A percentile compares a stretch with the other conserved stretches of the same genome.
phyloP scores from a whole-genome alignment of 306 rosid genomes.

The Citrullus mucosospermus region DNA sequence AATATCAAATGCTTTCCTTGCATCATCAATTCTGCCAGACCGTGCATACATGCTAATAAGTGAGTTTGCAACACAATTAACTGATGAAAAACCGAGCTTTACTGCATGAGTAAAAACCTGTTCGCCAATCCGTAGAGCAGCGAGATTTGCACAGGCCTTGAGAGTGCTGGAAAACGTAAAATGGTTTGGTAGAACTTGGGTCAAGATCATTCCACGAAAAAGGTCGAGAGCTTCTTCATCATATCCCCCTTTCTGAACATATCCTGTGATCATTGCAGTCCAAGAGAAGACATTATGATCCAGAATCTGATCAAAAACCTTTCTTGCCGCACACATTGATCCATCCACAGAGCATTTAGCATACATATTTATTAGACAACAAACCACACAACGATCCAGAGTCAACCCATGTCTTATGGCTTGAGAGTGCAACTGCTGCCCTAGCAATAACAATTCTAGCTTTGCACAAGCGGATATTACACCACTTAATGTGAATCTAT shows the following conservation, averaged over 20 bases:
- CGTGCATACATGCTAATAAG: constrained; percentile 46
- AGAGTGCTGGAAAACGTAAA: constrained; percentile 38
- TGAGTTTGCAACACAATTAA: constrained; percentile 47
- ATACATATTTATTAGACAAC: constrained; percentile 49
- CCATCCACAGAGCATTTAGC: constrained; percentile 33
- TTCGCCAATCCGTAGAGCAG: constrained; percentile 23
- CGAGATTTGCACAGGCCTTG: constrained; percentile 43
- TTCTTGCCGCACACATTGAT: constrained; percentile 22
- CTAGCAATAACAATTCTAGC: constrained; percentile 23
- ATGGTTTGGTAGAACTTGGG: constrained; percentile 36
- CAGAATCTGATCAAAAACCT: constrained; percentile 26
- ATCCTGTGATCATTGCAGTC: constrained; percentile 43
- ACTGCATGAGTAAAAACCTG: constrained; percentile 33
- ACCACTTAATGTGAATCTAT: constrained; percentile 35
- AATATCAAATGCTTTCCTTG: constrained; percentile 33
- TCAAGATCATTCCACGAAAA: constrained; percentile 27
- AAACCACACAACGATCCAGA: constrained; percentile 37
- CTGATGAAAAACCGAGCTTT: constrained; percentile 26
- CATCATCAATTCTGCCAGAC: constrained; percentile 44
- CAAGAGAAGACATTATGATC: constrained; percentile 46
- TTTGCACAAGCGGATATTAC: constrained; percentile 31
- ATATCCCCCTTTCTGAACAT: constrained; percentile 23
- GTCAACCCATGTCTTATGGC: constrained; percentile 29
- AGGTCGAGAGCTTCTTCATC: constrained; percentile 31
- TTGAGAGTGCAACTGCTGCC: constrained; percentile 47